phyloP scores from a whole-genome alignment of 768 basidiomycete species.

The Agrocybe pediades region DNA sequence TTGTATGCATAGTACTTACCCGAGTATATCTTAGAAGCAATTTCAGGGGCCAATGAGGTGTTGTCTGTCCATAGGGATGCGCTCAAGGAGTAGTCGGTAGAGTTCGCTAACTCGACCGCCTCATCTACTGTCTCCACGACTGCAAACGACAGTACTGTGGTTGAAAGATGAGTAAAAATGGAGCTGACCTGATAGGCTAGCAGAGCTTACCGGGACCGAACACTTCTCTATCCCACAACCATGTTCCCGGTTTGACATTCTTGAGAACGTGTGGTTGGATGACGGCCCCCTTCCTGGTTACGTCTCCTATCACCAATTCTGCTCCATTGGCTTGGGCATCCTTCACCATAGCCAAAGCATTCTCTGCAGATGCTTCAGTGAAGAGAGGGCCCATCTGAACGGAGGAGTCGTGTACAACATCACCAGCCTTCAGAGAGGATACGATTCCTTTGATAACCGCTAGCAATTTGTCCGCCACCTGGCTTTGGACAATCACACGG shows the following conservation, averaged over 20 bases:
- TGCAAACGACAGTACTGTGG: conserved; percentile 43
- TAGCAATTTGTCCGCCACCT: conserved; percentile 36
- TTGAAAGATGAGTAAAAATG: background rate
- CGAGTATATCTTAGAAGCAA: conserved; percentile 49
- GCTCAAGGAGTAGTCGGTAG: conserved; percentile 50
- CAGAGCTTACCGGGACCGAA: conserved; percentile 55
- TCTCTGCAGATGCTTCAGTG: conserved; percentile 44
- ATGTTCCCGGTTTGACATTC: conserved; percentile 50
- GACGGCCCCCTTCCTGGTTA: conserved; percentile 36
- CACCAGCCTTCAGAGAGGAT: conserved; percentile 39
- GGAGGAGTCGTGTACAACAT: conserved; percentile 28
- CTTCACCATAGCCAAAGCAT: conserved; percentile 41
- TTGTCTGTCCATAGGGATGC: conserved; percentile 56
- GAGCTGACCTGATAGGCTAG: background rate
- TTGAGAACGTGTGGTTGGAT: conserved; percentile 55
- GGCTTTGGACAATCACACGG: conserved; percentile 53
- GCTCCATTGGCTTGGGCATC: conserved; percentile 49
- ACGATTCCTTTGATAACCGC: conserved; percentile 32
- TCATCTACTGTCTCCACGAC: conserved; percentile 52
- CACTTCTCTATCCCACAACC: conserved; percentile 57
- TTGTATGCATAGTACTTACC: conserved; percentile 27
- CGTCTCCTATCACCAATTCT: conserved; percentile 45
- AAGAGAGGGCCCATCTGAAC: conserved; percentile 42
- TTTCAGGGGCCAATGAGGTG: conserved; percentile 40
- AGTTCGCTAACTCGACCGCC: conserved; percentile 57